Percentiles rank a stretch among this genome's conserved stretches.
Conservation (phyloP, 2,329 filamentous ascomycete species). For the Byssochlamys sp. region DNA sequence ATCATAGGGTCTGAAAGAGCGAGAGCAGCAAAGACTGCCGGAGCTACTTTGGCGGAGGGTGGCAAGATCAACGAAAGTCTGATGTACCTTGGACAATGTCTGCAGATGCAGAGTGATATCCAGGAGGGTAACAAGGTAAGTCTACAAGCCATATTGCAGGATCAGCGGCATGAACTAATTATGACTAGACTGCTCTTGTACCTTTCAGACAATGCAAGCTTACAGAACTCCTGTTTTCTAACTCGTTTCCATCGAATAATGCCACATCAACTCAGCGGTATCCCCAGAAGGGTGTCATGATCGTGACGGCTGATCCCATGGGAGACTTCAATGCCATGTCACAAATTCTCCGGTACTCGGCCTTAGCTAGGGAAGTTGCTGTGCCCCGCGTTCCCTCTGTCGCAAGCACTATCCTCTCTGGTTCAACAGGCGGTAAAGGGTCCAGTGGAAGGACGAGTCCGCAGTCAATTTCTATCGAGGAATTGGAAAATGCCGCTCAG, state of each 20-base stretch:
- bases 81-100: conserved; percentile 95
- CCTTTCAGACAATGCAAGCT: conserved; percentile 77
- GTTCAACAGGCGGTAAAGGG: conserved; percentile 20
- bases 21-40: conserved; percentile 84
- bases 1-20: conserved; percentile 68
- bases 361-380: conserved; percentile 82
- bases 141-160: not conserved
- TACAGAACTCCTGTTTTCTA: conserved; percentile 77
- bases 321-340: conserved; percentile 96
- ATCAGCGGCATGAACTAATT: conserved; percentile 2
- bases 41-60: conserved; percentile 82
- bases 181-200: conserved; percentile 56
- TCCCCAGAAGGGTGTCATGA: conserved; percentile 86
- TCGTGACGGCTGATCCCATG: conserved; percentile 84
- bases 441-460: conserved; percentile 36
- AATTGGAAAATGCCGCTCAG: conserved; percentile 70
- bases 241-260: conserved; percentile 59
- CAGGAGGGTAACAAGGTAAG: conserved; percentile 63
- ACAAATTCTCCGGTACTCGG: conserved; percentile 89
- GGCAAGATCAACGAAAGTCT: conserved; percentile 97
- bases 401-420: conserved; percentile 55
- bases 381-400: conserved; percentile 80
- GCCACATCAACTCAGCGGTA: conserved; percentile 45
- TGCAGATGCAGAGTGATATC: conserved; percentile 84
- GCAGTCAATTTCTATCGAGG: conserved; percentile 41